A percentile compares a stretch with the other conserved stretches of the same genome.
phyloP scores from a whole-genome alignment of 768 basidiomycete genomes.

The Arthromyces matolae region DNA sequence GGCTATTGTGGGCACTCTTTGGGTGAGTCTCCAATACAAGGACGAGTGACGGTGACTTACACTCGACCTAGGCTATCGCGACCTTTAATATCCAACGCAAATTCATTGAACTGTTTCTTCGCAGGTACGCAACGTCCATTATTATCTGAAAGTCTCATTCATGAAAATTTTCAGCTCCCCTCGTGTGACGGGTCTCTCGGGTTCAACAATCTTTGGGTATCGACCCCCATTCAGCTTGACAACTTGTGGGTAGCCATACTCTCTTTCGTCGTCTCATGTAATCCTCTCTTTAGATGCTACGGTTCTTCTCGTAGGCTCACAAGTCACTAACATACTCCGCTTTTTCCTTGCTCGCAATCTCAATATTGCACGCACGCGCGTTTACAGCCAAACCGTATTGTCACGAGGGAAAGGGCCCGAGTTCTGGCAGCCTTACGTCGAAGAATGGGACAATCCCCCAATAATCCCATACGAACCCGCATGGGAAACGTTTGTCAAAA shows the following conservation, averaged over 20 bases:
- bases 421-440: constrained; percentile 82
- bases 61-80: constrained; percentile 45
- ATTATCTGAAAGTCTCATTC: not conserved
- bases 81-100: constrained; percentile 72
- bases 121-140: constrained; percentile 40
- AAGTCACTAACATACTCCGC: constrained; percentile 68
- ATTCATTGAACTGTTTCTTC: constrained; percentile 62
- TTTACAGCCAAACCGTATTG: constrained; percentile 76
- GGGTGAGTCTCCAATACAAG: constrained; percentile 43
- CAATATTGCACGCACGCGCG: constrained; percentile 70
- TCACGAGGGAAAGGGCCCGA: constrained; percentile 79
- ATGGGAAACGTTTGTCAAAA: constrained; percentile 26
- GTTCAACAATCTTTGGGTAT: constrained; percentile 63
- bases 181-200: constrained; percentile 56
- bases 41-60: not conserved
- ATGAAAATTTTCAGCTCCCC: constrained; percentile 45
- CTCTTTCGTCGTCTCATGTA: too few species aligned
- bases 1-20: constrained; percentile 58
- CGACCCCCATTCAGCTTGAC: constrained; percentile 62
- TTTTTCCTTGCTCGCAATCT: constrained; percentile 87
- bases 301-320: constrained; percentile 66
- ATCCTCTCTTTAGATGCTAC: constrained; percentile 56
- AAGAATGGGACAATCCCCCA: constrained; percentile 74
- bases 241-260: constrained; percentile 61
- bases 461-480: constrained; percentile 27